These are phyloP conservation scores for Cercospora sp. DNA, from an alignment of 2,329 filamentous ascomycete species.

Conservation along the genomic window DNA sequence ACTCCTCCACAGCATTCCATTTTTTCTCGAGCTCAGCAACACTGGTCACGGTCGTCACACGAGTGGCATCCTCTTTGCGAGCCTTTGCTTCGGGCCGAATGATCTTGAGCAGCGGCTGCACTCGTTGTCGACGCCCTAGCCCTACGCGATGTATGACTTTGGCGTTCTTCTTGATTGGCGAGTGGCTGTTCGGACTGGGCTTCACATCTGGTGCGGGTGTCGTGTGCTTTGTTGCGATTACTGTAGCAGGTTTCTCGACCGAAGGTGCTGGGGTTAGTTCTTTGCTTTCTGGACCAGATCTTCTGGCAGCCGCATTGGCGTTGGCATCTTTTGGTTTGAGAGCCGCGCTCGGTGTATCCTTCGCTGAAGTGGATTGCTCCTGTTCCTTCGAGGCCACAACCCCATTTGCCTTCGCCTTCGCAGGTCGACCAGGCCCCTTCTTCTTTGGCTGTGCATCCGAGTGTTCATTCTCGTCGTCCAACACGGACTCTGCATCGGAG, in stretches of 20 bases:
- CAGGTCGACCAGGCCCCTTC: constrained; percentile 44
- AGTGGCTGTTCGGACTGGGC: constrained; percentile 18
- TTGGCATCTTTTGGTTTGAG: constrained; percentile 15
- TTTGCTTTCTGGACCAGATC: not conserved
- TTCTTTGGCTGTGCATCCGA: constrained; percentile 36
- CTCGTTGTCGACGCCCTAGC: constrained; percentile 48
- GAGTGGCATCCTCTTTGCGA: constrained; percentile 18
- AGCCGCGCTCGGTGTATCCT: not conserved
- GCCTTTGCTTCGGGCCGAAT: constrained; percentile 23
- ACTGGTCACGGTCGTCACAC: constrained; percentile 18
- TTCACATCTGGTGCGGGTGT: constrained; percentile 13
- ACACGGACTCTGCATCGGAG: constrained; percentile 20
- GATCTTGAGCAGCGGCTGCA: constrained; percentile 45
- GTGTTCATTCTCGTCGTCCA: constrained; percentile 13
- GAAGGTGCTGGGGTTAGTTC: constrained; percentile 8
- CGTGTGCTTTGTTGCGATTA: not conserved
- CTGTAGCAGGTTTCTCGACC: constrained; percentile 6
- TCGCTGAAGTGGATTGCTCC: not conserved
- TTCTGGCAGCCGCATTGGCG: constrained; percentile 2
- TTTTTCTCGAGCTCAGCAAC: constrained; percentile 18
- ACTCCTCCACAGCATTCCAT: constrained; percentile 11
- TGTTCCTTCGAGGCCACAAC: not conserved
- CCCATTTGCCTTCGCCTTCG: constrained; percentile 15
- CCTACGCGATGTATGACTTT: constrained; percentile 50
- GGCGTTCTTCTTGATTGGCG: constrained; percentile 25